Evolutionary conservation across 805 yeast genomes (phyloP), one percentile per base, ranked within the genome.

Genomic region (Yamadazyma scolyti): DNA sequence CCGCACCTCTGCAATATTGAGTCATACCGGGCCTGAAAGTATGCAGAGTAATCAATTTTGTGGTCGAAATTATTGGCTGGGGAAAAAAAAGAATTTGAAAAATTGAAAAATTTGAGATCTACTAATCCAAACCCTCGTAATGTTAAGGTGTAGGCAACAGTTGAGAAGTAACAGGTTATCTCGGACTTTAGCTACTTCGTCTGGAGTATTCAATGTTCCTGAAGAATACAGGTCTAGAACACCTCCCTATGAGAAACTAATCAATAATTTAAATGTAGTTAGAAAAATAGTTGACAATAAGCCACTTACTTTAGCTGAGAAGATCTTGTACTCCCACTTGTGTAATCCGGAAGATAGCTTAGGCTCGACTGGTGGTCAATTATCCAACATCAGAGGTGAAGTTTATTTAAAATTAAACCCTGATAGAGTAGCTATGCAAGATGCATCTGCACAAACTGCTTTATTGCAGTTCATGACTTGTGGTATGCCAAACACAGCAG

Each of bases 391-490:
- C 42, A 78, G 98, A 65, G 99, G 98, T 46, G 69, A 79, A 29
- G 78, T 89, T 31, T 93, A 93, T 65, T 74, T 93, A 58, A 93
- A 93, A 69, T 74, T 93, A 50, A 78, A 84, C 57, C 98, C 98
- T 15, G 98, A 93, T 58, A 79, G 98, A 58, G 97, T 93, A 28
- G 98, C 98, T 16, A 90, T 94, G 95, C 98, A 93, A 71, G 98
- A 93, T 71, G 98, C 98, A n/a, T 85, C 96, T 19, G 98, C 98
- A 12, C 98, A 93, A 66, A 93, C 90, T 86, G 98, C 98, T n/a
- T 71, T 93, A 46, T 70, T 93, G 48, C 98, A 93, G 66, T 93
- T 93, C 68, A 93, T 93, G 96, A 87, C 97, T 32, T 90, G 96
- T 44, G 95, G 95, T 21, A 77, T 90, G 76, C 69, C 82, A 30